These are phyloP conservation scores for Sporothrix luriei DNA, from an alignment of 2,329 filamentous ascomycete species.

Conservation along the genomic window DNA sequence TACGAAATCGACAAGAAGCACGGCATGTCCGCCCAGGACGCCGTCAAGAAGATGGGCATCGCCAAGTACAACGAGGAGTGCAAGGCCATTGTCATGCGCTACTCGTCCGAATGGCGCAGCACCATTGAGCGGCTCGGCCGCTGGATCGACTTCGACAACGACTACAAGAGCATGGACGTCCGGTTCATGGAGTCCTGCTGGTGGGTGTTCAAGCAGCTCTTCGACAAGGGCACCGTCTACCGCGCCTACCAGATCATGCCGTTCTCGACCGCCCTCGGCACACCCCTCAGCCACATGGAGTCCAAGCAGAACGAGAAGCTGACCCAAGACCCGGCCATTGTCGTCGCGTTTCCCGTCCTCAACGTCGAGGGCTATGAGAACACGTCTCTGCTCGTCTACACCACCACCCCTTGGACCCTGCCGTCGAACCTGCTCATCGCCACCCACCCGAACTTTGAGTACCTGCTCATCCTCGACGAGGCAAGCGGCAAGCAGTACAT, in stretches of 20 bases:
- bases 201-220: conserved; percentile 96
- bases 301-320: conserved; percentile 94
- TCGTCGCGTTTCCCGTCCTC: conserved; percentile 82
- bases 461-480: conserved; percentile 82
- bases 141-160: conserved; percentile 98
- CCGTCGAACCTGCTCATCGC: conserved; percentile 75
- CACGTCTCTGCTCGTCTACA: conserved; percentile 81
- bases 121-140: conserved; percentile 87
- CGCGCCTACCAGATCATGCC: conserved; percentile 92
- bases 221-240: conserved; percentile 87
- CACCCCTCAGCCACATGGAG: conserved; percentile 90
- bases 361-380: conserved; percentile 76
- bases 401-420: conserved; percentile 79
- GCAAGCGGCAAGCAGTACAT: conserved; percentile 81
- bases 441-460: conserved; percentile 75
- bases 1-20: conserved; percentile 97
- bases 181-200: conserved; percentile 94
- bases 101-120: conserved; percentile 79
- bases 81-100: conserved; percentile 90
- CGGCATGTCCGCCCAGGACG: conserved; percentile 79
- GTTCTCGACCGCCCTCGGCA: conserved; percentile 87
- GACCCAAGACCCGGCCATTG: conserved; percentile 84
- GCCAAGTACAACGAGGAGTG: conserved; percentile 92
- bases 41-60: conserved; percentile 83
- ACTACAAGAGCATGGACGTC: conserved; percentile 98